These are phyloP conservation scores for Diaporthe humulicola DNA, from an alignment of 2,329 filamentous ascomycete genomes.

Conservation along the genomic window DNA sequence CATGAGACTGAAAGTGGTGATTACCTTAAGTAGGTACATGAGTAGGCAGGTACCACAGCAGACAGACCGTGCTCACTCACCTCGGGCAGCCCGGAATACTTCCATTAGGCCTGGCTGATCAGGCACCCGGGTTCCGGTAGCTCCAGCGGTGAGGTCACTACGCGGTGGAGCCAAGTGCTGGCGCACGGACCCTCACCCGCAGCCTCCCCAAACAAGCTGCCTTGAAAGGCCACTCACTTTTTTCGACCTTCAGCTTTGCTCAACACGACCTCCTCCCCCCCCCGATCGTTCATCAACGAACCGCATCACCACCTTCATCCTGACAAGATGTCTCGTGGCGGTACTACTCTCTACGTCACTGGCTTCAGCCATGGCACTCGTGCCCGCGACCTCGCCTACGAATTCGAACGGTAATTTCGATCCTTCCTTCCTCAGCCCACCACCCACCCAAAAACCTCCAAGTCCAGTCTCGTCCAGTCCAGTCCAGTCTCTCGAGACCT, in stretches of 20 bases:
- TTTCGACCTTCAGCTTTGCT: constrained; percentile 23
- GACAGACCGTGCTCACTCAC: constrained; percentile 14
- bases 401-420: constrained; percentile 99
- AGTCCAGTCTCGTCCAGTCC: constrained; percentile 8
- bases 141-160: constrained; percentile 29
- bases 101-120: neutral
- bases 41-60: too few relatives aligned
- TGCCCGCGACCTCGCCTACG: constrained; percentile 98
- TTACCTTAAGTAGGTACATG: too few relatives aligned
- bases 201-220: constrained; percentile 27
- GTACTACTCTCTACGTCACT: constrained; percentile 97
- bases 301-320: constrained; percentile 38
- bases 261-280: constrained; percentile 11
- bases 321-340: constrained; percentile 85
- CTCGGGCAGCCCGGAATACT: constrained; percentile 5
- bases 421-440: constrained; percentile 48
- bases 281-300: constrained; percentile 29
- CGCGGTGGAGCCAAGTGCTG: neutral
- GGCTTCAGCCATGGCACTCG: constrained; percentile 99
- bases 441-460: constrained; percentile 40
- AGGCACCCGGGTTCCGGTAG: constrained; percentile 15
- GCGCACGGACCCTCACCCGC: constrained; percentile 15
- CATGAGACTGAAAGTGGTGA: too few relatives aligned
- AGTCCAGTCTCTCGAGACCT: constrained; percentile 37
- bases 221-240: constrained; percentile 31